Evolutionary conservation across 23 red algal genomes (phyloP).

Genomic region (Agarophyton chilense): DNA sequence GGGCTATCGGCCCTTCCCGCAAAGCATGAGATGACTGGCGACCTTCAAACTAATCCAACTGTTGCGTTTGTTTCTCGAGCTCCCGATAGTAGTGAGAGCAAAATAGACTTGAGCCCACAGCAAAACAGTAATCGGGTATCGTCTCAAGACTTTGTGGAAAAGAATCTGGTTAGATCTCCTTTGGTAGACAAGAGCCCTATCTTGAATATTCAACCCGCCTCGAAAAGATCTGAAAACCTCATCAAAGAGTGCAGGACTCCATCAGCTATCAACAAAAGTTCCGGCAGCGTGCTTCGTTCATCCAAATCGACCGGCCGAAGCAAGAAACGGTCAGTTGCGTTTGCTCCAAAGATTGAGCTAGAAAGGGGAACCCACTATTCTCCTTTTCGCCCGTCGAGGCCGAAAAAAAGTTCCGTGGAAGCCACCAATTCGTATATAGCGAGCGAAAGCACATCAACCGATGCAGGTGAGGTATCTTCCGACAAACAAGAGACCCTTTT

Average conservation of each 20-base stretch:
- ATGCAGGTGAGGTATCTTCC: neutral
- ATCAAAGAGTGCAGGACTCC: slow-evolving; percentile 3
- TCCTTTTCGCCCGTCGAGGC: neutral
- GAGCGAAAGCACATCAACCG: neutral
- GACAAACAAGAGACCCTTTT: neutral
- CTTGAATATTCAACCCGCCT: neutral
- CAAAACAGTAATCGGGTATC: neutral
- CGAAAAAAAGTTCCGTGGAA: neutral
- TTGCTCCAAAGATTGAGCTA: slow-evolving; percentile 25
- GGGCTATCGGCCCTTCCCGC: neutral
- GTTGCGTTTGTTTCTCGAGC: neutral
- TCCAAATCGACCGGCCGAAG: neutral
- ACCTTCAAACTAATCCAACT: neutral
- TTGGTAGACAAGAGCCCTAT: neutral
- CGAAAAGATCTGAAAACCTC: neutral
- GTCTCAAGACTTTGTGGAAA: neutral
- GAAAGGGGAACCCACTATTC: slow-evolving; percentile 40
- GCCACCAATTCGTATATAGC: too few relatives aligned
- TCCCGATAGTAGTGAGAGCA: neutral
- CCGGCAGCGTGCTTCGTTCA: neutral
- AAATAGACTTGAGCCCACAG: neutral
- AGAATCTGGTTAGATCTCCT: neutral
- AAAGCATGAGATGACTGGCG: neutral
- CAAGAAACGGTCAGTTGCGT: slow-evolving; percentile 3
- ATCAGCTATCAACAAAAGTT: neutral